Evolutionary conservation across 2,329 filamentous ascomycete genomes (phyloP).

Genomic region (Chaetomiaceae sp.): DNA sequence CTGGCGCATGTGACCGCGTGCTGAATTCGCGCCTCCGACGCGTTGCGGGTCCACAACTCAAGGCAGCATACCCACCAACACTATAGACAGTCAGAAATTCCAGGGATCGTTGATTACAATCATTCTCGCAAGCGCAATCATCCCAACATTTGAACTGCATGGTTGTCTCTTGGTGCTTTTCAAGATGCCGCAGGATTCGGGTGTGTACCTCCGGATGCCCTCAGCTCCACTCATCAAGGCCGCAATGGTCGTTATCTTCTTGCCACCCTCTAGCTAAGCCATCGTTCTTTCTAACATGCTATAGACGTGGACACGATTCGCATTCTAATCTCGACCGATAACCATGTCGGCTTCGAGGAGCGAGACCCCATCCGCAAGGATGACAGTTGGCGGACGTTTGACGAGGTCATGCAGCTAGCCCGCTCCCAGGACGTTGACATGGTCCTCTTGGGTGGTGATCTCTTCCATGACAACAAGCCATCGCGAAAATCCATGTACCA

Average conservation of each 20-base stretch:
- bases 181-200: conserved; percentile 28
- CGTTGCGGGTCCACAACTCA: conserved; percentile 1
- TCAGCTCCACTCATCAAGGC: too few species aligned
- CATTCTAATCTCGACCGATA: conserved; percentile 91
- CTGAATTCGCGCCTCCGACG: conserved; percentile 17
- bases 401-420: conserved; percentile 89
- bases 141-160: background rate
- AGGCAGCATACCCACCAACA: background rate
- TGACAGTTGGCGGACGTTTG: conserved; percentile 94
- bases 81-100: background rate
- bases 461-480: conserved; percentile 98
- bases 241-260: too few species aligned
- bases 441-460: conserved; percentile 88
- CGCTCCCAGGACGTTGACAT: conserved; percentile 91
- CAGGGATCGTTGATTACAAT: too few species aligned
- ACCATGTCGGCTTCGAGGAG: conserved; percentile 96
- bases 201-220: conserved; percentile 16
- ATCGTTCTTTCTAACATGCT: conserved; percentile 6
- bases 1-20: conserved; percentile 23
- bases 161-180: background rate
- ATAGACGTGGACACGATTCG: conserved; percentile 77
- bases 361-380: conserved; percentile 90
- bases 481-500: conserved; percentile 95
- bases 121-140: background rate
- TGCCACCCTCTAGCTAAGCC: background rate